phyloP scores from a whole-genome alignment of 331 rosid genomes.

The Acacia concinna region DNA sequence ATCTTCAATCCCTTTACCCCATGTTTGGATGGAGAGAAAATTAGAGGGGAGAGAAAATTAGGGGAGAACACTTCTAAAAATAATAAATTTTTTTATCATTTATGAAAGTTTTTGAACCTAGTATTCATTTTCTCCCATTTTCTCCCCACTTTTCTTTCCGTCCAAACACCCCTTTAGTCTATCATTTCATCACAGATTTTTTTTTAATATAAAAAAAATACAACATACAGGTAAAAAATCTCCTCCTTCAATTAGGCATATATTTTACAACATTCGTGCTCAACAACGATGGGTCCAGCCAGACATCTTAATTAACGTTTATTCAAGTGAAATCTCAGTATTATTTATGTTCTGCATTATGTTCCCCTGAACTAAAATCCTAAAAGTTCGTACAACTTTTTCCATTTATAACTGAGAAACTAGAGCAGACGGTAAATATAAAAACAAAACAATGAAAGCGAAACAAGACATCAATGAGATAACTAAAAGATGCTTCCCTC shows the following conservation, averaged over 20 bases:
- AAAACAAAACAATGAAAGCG: background rate
- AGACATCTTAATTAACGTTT: background rate
- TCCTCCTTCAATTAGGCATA: background rate
- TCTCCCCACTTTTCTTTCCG: no score
- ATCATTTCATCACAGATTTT: no score
- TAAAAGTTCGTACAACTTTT: background rate
- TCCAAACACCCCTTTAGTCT: no score
- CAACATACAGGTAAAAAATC: background rate
- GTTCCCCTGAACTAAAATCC: background rate
- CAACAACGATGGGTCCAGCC: background rate
- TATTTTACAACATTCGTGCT: background rate
- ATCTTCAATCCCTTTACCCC: no score
- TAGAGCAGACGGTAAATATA: background rate
- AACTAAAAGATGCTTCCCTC: background rate
- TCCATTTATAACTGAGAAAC: background rate
- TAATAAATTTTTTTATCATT: no score
- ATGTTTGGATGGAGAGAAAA: no score
- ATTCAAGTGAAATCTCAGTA: background rate
- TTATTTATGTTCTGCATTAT: background rate
- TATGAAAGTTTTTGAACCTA: no score
- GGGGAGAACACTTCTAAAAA: no score
- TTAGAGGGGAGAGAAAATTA: no score
- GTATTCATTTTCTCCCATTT: no score
- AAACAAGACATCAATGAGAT: background rate
- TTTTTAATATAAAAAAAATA: no score